A percentile compares a stretch with the other conserved stretches of the same genome.
Conservation (phyloP, 2,329 filamentous ascomycete species). For the Trichoderma pleuroti region DNA sequence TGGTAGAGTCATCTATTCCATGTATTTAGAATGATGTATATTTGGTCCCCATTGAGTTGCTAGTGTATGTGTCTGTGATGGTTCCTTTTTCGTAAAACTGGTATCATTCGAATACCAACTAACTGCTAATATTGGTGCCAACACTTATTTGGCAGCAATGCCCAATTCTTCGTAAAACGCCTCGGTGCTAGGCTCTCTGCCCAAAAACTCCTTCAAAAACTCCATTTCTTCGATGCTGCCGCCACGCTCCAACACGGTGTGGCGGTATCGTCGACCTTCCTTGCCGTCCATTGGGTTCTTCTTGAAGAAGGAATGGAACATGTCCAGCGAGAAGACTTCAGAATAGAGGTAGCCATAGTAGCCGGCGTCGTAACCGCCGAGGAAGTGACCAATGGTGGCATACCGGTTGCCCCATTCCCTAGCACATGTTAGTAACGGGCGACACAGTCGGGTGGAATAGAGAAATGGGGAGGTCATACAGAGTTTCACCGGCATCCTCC, state of each 20-base stretch:
- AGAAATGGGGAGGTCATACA: constrained; percentile 34
- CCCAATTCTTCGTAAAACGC: constrained; percentile 79
- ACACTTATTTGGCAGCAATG: constrained; percentile 22
- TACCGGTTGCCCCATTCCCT: constrained; percentile 73
- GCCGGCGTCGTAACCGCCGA: constrained; percentile 80
- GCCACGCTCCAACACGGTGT: constrained; percentile 73
- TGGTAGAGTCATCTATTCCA: not conserved
- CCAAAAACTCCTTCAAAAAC: constrained; percentile 73
- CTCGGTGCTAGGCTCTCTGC: constrained; percentile 70
- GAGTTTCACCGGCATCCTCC: constrained; percentile 57
- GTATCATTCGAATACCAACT: not conserved
- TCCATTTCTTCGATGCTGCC: constrained; percentile 79
- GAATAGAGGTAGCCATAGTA: constrained; percentile 76
- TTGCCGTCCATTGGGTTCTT: constrained; percentile 71
- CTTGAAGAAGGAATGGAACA: constrained; percentile 81
- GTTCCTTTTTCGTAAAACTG: not conserved
- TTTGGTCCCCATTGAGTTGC: not conserved
- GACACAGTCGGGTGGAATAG: not conserved
- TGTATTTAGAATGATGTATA: not conserved
- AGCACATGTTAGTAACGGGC: constrained; percentile 27
- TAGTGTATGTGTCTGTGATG: not conserved
- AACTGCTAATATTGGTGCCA: not conserved
- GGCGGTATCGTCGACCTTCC: constrained; percentile 71
- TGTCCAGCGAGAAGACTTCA: constrained; percentile 78
- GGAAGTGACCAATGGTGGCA: constrained; percentile 77